Percentiles rank a stretch among this genome's conserved stretches.
Conservation (phyloP, 768 basidiomycete species). For the Podaxis sp. region DNA sequence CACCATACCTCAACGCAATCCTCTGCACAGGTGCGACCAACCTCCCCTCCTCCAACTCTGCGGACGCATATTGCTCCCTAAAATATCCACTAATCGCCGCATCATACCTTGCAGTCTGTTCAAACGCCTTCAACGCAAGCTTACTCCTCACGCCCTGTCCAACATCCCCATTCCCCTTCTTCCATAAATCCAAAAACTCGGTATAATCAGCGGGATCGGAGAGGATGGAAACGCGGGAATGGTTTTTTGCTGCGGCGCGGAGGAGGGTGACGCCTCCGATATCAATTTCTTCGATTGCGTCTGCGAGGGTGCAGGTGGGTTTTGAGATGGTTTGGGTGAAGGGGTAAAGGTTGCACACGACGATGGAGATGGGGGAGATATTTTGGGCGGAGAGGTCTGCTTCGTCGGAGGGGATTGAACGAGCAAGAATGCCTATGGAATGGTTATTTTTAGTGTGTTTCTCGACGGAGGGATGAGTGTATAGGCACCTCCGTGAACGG, state of each 20-base stretch:
- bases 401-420: conserved; percentile 87
- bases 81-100: conserved; percentile 96
- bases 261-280: conserved; percentile 98
- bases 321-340: conserved; percentile 90
- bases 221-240: conserved; percentile 85
- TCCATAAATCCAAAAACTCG: conserved; percentile 78
- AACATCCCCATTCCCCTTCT: conserved; percentile 66
- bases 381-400: conserved; percentile 77
- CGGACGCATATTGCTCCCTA: conserved; percentile 89
- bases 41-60: conserved; percentile 62
- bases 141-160: conserved; percentile 68
- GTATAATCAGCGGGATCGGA: conserved; percentile 89
- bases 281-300: conserved; percentile 97
- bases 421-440: conserved; percentile 83
- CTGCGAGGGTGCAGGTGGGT: conserved; percentile 85
- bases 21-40: conserved; percentile 75
- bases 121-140: conserved; percentile 95
- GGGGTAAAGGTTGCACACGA: conserved; percentile 99
- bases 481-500: conserved; percentile 86
- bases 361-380: conserved; percentile 93
- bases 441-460: conserved; percentile 13
- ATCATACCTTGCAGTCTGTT: conserved; percentile 94
- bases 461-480: not conserved
- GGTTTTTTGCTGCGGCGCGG: conserved; percentile 98
- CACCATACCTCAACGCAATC: conserved; percentile 88